These are phyloP conservation scores for Globisporangium iwayamae DNA, from an alignment of 352 stramenopile genomes.

Conservation along the genomic window DNA sequence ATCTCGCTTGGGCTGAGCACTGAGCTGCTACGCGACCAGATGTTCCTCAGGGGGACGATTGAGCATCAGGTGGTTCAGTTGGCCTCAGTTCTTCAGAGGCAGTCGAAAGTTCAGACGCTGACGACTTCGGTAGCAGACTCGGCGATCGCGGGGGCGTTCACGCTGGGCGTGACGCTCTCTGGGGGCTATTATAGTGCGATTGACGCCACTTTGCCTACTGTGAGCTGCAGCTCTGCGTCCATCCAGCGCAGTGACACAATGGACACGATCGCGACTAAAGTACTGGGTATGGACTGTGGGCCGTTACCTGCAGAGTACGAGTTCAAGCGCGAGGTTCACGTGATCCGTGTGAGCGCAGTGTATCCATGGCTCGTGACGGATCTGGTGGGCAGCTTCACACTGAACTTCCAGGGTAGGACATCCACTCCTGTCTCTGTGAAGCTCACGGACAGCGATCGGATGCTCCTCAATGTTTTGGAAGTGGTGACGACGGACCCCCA, in stretches of 20 bases:
- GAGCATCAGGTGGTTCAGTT: constrained; percentile 14
- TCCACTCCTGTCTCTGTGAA: neutral
- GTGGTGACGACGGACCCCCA: constrained; percentile 8
- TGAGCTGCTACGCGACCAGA: constrained; percentile 5
- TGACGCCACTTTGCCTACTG: neutral
- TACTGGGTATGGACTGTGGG: constrained; percentile 11
- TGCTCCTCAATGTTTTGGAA: constrained; percentile 15
- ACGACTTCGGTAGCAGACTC: constrained; percentile 5
- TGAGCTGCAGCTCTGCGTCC: constrained; percentile 6
- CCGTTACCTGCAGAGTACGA: neutral
- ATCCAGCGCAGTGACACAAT: constrained; percentile 8
- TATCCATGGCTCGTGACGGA: constrained; percentile 8
- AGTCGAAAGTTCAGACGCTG: constrained; percentile 10
- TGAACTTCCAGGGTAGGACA: neutral
- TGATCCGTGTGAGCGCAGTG: constrained; percentile 9
- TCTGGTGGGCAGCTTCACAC: constrained; percentile 4
- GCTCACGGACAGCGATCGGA: constrained; percentile 6
- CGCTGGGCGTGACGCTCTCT: neutral
- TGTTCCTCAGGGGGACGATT: constrained; percentile 11
- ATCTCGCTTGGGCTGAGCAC: constrained; percentile 7
- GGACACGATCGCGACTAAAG: constrained; percentile 1
- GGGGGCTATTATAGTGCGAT: constrained; percentile 13
- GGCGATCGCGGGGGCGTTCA: constrained; percentile 8
- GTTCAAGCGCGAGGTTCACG: constrained; percentile 10
- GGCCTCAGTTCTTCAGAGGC: neutral